phyloP scores from a whole-genome alignment of 306 rosid species.

The Abrus pulchellus region DNA sequence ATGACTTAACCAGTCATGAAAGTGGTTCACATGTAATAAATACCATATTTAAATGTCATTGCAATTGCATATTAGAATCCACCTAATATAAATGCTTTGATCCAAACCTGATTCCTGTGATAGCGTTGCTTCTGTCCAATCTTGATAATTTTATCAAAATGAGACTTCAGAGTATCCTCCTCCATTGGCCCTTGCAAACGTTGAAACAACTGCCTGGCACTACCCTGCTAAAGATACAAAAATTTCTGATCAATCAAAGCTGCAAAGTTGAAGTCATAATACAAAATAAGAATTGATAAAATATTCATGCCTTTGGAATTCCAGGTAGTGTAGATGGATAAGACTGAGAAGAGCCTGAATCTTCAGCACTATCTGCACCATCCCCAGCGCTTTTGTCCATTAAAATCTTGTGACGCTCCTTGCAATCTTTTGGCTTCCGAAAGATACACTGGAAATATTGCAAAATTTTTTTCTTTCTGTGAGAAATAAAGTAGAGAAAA shows the following conservation, averaged over 20 bases:
- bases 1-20: constrained; percentile 24
- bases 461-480: constrained; percentile 28
- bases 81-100: constrained; percentile 11
- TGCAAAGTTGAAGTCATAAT: constrained; percentile 20
- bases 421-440: constrained; percentile 96
- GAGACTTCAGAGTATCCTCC: constrained; percentile 90
- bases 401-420: constrained; percentile 91
- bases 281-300: constrained; percentile 23
- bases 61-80: constrained; percentile 29
- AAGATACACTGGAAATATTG: constrained; percentile 76
- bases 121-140: constrained; percentile 88
- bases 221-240: constrained; percentile 75
- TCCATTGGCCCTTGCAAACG: constrained; percentile 97
- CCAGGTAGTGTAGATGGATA: constrained; percentile 98
- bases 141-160: constrained; percentile 91
- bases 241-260: constrained; percentile 39
- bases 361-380: constrained; percentile 99
- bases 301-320: constrained; percentile 90
- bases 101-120: constrained; percentile 85
- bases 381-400: constrained; percentile 93
- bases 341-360: constrained; percentile 98
- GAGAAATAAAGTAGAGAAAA: not conserved
- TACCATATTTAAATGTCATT: constrained; percentile 13
- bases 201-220: constrained; percentile 98
- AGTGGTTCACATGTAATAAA: not conserved